Conservation (phyloP, 768 basidiomycete genomes). For the Tricholoma sp. region DNA sequence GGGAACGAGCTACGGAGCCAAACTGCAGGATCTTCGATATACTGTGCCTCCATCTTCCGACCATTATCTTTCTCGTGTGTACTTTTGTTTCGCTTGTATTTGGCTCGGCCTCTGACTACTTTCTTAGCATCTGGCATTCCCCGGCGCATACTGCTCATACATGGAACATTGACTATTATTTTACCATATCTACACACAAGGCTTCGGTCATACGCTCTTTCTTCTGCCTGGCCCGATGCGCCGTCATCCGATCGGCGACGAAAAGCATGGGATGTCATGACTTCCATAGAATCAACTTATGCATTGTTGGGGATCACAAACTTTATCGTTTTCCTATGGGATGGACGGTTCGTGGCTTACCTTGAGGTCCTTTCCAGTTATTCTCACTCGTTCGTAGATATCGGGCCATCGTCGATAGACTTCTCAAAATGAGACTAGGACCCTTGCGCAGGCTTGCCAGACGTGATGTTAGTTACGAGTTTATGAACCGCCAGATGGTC, state of each 20-base stretch:
- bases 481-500: slow-evolving; percentile 99
- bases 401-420: slow-evolving; percentile 75
- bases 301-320: slow-evolving; percentile 61
- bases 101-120: slow-evolving; percentile 4
- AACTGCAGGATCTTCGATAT: slow-evolving; percentile 75
- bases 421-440: slow-evolving; percentile 69
- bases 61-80: slow-evolving; percentile 32
- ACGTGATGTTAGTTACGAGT: slow-evolving; percentile 93
- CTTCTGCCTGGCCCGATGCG: slow-evolving; percentile 86
- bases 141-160: slow-evolving; percentile 52
- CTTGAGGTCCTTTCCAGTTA: not conserved
- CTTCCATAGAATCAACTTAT: slow-evolving; percentile 62
- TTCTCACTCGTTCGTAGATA: slow-evolving; percentile 47
- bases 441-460: slow-evolving; percentile 65
- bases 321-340: slow-evolving; percentile 79
- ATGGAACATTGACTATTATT: slow-evolving; percentile 68
- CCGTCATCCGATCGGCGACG: slow-evolving; percentile 74
- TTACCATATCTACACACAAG: slow-evolving; percentile 77
- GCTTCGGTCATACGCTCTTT: slow-evolving; percentile 69
- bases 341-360: slow-evolving; percentile 56
- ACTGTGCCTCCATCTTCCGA: slow-evolving; percentile 22
- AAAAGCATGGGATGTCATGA: slow-evolving; percentile 66
- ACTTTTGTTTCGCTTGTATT: slow-evolving; percentile 8
- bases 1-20: slow-evolving; percentile 79
- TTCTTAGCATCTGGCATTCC: slow-evolving; percentile 61